phyloP scores from a whole-genome alignment of 495 filamentous ascomycete genomes.

The Collariella sp. region DNA sequence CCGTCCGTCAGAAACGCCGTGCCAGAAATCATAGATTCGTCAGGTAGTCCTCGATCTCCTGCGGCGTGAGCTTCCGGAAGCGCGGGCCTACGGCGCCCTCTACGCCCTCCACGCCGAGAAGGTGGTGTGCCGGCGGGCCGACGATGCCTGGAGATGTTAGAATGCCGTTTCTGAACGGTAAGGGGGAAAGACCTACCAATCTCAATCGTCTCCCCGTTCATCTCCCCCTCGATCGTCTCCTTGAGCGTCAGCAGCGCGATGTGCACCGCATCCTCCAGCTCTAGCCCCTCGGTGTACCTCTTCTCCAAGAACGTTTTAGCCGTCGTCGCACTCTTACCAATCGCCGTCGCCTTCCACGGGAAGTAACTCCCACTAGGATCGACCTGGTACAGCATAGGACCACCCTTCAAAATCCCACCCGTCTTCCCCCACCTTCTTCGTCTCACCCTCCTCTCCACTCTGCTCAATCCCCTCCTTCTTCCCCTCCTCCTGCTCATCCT shows the following conservation, averaged over 20 bases:
- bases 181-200: conserved; percentile 56
- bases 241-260: conserved; percentile 96
- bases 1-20: conserved; percentile 11
- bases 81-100: conserved; percentile 82
- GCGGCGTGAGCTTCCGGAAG: conserved; percentile 91
- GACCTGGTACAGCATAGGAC: conserved; percentile 95
- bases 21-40: conserved; percentile 68
- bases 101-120: conserved; percentile 88
- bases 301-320: conserved; percentile 99
- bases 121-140: conserved; percentile 83
- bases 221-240: conserved; percentile 98
- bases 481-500: conserved; percentile 48
- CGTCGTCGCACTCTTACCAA: conserved; percentile 95
- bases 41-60: conserved; percentile 98
- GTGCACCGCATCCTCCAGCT: conserved; percentile 96
- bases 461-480: conserved; percentile 34
- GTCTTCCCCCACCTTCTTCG: conserved; percentile 61
- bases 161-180: neutral
- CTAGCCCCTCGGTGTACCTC: conserved; percentile 91
- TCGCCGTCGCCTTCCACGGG: conserved; percentile 98
- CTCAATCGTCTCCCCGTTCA: conserved; percentile 98
- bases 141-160: conserved; percentile 61
- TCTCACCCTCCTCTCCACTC: conserved; percentile 39
- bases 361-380: conserved; percentile 96
- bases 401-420: conserved; percentile 89